Evolutionary conservation across 1,139 yeast species (phyloP), one percentile per base, ranked within the genome.

Genomic region (Taphrina populina): DNA sequence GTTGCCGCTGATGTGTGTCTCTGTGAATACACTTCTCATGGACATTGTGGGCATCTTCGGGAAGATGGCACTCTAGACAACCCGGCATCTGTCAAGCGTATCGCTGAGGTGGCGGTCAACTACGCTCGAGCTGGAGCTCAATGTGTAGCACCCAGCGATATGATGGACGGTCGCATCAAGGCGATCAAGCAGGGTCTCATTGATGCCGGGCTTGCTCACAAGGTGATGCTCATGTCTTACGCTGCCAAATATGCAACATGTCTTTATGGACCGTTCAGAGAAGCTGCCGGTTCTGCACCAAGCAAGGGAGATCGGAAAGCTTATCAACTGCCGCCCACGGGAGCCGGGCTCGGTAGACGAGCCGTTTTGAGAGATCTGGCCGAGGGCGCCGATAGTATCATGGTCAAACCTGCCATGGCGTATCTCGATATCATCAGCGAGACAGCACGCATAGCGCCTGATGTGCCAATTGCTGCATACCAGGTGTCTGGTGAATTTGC

Each of bases 401-500:
- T 92, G 66, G 88, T 92, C 61, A 92, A 92, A 68, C 99, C 99
- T n/a, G 87, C 96, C 3, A 88, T 97, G 2, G 92, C 92, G 70
- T 92, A 90, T 70, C 77, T 92, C 65, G 99, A 92, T 69, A 78
- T 92, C 58, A 84, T 92, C 69, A 77, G 84, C 60, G 96, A 92
- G 67, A 96, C 98, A 0, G 76, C 92, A 36, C 82, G 79, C 64
- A 76, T 90, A 56, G 87, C 95, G 68, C 71, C 75, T 56, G 94
- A 92, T 69, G 80, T 84, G 64, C 98, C 98, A 26, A 75, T 92
- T 52, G 88, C 96, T 67, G 94, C 95, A 23, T 92, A 92, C 71
- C 98, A 94, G 69, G 99, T 92, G 29, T 82, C 94, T 70, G 99
- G 99, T 46, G 99, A 92, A 71, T 92, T 81, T 68, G 96, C 98